These are phyloP conservation scores for Hanseniaspora thailandica DNA, from an alignment of 805 yeast species.

Conservation along the genomic window DNA sequence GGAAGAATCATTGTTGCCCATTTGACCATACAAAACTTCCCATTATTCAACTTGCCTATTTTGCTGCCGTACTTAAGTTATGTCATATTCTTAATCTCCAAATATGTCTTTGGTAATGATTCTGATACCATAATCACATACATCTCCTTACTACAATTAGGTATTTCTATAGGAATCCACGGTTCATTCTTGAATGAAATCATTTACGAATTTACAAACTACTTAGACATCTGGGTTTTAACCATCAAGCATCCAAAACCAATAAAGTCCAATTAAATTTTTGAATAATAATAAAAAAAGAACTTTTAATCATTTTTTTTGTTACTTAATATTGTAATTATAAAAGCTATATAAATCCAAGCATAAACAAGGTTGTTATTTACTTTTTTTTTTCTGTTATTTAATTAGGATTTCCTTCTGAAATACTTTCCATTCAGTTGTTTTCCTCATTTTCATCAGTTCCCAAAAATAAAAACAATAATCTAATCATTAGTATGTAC, in stretches of 20 bases:
- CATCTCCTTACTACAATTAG: slow-evolving; percentile 54
- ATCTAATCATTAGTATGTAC: slow-evolving; percentile 8
- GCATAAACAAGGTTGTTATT: too few species aligned
- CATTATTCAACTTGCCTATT: slow-evolving; percentile 59
- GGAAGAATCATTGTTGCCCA: slow-evolving; percentile 85
- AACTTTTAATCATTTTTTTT: neutral
- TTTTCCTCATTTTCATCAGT: neutral
- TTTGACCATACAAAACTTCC: slow-evolving; percentile 68
- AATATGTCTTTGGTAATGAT: slow-evolving; percentile 25
- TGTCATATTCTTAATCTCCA: slow-evolving; percentile 23
- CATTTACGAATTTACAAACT: slow-evolving; percentile 66
- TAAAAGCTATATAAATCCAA: neutral
- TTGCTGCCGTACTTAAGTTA: slow-evolving; percentile 48
- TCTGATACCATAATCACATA: slow-evolving; percentile 36
- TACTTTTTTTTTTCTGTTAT: neutral
- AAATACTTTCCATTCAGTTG: too few species aligned
- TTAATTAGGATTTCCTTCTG: too few species aligned
- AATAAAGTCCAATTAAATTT: slow-evolving; percentile 16
- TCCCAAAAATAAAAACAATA: neutral
- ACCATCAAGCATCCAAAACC: slow-evolving; percentile 68
- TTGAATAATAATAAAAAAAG: neutral
- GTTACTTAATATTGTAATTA: too few species aligned
- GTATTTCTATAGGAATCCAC: slow-evolving; percentile 57
- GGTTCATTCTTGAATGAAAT: slow-evolving; percentile 63
- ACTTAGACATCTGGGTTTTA: slow-evolving; percentile 75